A percentile compares a stretch with the other conserved stretches of the same genome.
These are phyloP conservation scores for Blastobotrys illinoisensis DNA, from an alignment of 1,139 yeast genomes.

Conservation along the genomic window DNA sequence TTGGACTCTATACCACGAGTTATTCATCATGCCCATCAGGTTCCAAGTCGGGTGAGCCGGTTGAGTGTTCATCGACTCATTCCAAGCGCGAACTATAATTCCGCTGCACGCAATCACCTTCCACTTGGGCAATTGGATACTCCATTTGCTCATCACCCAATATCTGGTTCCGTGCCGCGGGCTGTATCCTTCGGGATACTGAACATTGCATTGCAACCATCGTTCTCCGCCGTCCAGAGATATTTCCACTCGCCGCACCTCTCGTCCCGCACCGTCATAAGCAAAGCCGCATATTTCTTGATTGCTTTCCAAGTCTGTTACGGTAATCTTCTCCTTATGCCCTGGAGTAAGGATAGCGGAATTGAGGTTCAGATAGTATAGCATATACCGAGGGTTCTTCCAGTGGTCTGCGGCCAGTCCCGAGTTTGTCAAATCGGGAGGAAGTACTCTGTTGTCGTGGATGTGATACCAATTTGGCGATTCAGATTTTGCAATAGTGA, in stretches of 20 bases:
- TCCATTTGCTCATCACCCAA: neutral
- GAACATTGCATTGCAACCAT: slow-evolving; percentile 20
- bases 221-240: slow-evolving; percentile 31
- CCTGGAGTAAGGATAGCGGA: neutral
- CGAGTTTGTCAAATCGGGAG: slow-evolving; percentile 19
- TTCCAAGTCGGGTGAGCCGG: slow-evolving; percentile 38
- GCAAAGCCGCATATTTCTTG: slow-evolving; percentile 26
- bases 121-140: neutral
- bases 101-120: slow-evolving; percentile 20
- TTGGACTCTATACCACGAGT: slow-evolving; percentile 36
- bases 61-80: slow-evolving; percentile 32
- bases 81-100: slow-evolving; percentile 35
- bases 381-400: neutral
- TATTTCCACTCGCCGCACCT: slow-evolving; percentile 33
- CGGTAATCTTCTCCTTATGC: slow-evolving; percentile 19
- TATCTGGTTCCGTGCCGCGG: neutral
- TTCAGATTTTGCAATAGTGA: slow-evolving; percentile 30
- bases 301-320: neutral
- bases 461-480: slow-evolving; percentile 34
- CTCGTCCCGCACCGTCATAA: slow-evolving; percentile 34
- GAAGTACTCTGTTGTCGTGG: slow-evolving; percentile 34
- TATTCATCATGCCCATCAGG: slow-evolving; percentile 35
- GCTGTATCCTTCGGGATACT: neutral
- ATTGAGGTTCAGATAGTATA: neutral
- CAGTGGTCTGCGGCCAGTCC: slow-evolving; percentile 27